Evolutionary conservation across 1,284 basidiomycete genomes (phyloP), one percentile per base, ranked within the genome.

Genomic region (Ganoderma resinaceum): DNA sequence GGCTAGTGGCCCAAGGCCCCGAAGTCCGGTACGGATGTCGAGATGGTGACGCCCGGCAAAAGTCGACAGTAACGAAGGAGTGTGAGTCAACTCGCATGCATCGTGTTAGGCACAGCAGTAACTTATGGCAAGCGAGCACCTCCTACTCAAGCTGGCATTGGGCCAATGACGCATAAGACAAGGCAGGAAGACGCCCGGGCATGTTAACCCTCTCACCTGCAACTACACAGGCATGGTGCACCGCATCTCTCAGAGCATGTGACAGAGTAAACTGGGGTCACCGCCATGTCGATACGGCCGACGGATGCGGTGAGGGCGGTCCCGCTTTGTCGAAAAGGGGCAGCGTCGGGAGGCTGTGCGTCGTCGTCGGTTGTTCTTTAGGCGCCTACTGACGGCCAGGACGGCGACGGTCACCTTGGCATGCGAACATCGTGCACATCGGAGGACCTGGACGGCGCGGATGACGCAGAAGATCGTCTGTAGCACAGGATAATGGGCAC

Each of bases 341-440:
- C 46, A 49, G 46, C 46, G 46, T 49, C 46, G 46, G 46, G 23
- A 49, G 46, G 46, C 46, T 26, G 46, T 49, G 46, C 46, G 46
- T 49, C 46, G 46, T 49, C 46, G 23, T 49, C 46, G 46, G 23
- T 49, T 3, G 46, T 14, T 49, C 23, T 3, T 49, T 49, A 49
- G 14, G 46, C 46, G 46, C 46, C 23, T 49, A 49, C 46, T 11
- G 46, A 49, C 46, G 12, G 46, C 23, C n/a, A 42, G 40, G 18
- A 12, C 23, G 2, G 23, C 5, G 18, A 12, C 23, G 2, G 23
- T 12, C 23, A 49, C 23, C 4, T 12, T 26, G 46, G 8, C 23
- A 49, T 49, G 9, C 23, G 46, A 49, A 11, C n/a, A 23, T 49
- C 23, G 43, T 49, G 46, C 9, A 26, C n/a, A n/a, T 46, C 43